Percentiles rank a stretch among this genome's conserved stretches.
Conservation (phyloP, 2,329 filamentous ascomycete species). For the Monilinia laxa region DNA sequence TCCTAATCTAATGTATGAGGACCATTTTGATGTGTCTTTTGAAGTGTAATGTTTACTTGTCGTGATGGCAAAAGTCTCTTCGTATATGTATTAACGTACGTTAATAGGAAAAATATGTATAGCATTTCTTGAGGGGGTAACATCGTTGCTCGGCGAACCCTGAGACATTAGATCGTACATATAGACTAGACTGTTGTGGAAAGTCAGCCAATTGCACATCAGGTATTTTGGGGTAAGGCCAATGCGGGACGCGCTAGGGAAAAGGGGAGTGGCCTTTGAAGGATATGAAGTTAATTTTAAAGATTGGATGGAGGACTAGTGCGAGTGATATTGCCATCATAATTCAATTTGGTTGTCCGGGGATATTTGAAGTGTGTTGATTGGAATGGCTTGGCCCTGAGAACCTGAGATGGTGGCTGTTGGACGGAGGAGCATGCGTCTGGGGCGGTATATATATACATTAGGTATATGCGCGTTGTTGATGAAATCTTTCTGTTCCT, state of each 20-base stretch:
- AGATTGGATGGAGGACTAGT: conserved; percentile 4
- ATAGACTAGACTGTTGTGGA: background rate
- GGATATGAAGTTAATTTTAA: background rate
- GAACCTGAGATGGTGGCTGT: conserved; percentile 1
- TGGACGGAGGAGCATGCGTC: background rate
- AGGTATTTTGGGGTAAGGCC: background rate
- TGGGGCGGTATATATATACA: background rate
- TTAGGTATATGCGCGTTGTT: background rate
- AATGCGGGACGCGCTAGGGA: background rate
- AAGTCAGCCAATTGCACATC: background rate
- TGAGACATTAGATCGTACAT: conserved; percentile 6
- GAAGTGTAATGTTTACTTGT: background rate
- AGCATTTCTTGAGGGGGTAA: background rate
- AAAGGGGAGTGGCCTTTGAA: background rate
- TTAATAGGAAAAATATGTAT: conserved; percentile 3
- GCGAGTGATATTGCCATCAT: background rate
- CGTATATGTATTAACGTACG: conserved; percentile 1
- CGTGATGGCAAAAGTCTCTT: background rate
- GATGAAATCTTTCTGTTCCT: background rate
- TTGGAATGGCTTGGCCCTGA: conserved; percentile 6
- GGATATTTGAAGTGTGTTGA: conserved; percentile 1
- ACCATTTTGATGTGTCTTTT: background rate
- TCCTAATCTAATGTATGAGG: background rate
- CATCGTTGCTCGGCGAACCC: conserved; percentile 15
- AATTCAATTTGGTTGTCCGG: conserved; percentile 1